Conservation (phyloP, 2,329 filamentous ascomycete species). For the Penicillium sumatraense region DNA sequence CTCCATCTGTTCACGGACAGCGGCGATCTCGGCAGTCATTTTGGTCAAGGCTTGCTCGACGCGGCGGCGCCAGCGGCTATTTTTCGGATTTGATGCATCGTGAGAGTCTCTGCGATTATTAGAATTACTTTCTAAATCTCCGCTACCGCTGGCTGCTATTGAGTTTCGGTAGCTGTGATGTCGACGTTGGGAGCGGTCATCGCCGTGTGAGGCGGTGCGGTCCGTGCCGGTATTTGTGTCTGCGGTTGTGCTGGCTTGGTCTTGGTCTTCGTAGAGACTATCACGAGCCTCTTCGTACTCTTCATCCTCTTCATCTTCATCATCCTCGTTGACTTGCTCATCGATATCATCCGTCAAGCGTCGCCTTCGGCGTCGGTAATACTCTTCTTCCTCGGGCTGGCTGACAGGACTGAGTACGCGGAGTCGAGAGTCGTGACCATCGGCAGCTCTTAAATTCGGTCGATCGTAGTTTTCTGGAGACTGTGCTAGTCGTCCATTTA, state of each 20-base stretch:
- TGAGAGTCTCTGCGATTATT: conserved; percentile 77
- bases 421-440: conserved; percentile 57
- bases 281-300: conserved; percentile 43
- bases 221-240: conserved; percentile 29
- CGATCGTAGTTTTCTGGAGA: conserved; percentile 41
- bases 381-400: conserved; percentile 68
- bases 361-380: conserved; percentile 46
- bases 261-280: conserved; percentile 39
- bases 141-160: conserved; percentile 15
- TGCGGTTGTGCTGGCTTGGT: conserved; percentile 46
- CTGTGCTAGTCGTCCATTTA: conserved; percentile 40
- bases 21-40: conserved; percentile 90
- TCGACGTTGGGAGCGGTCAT: conserved; percentile 26
- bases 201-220: conserved; percentile 43
- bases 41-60: conserved; percentile 86
- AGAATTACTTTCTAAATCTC: conserved; percentile 37
- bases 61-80: conserved; percentile 72
- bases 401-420: conserved; percentile 83
- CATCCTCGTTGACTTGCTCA: conserved; percentile 27
- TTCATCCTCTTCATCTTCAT: conserved; percentile 40
- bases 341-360: conserved; percentile 39
- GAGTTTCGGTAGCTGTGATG: conserved; percentile 16
- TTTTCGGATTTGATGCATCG: conserved; percentile 81
- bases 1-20: conserved; percentile 87
- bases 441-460: conserved; percentile 29